phyloP scores from a whole-genome alignment of 148 eudicot species.

The Nepenthes gracilis region DNA sequence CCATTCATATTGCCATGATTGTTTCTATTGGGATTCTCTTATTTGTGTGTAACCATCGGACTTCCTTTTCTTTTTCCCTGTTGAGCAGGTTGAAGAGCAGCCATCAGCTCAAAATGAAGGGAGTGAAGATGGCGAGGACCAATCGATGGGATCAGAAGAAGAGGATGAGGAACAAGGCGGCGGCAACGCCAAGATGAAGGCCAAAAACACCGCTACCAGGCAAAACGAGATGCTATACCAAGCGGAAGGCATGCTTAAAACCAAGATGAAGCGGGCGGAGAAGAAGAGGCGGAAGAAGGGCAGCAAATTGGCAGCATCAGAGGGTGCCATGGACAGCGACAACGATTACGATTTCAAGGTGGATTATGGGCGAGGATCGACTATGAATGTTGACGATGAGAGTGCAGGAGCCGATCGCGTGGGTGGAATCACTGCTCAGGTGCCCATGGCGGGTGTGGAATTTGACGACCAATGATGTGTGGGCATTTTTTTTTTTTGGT shows the following conservation, averaged over 20 bases:
- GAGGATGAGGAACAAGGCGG: slow-evolving; percentile 37
- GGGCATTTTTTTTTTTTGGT: neutral
- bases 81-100: slow-evolving; percentile 33
- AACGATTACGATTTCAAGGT: slow-evolving; percentile 75
- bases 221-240: slow-evolving; percentile 71
- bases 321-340: slow-evolving; percentile 36
- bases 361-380: slow-evolving; percentile 48
- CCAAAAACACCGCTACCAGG: slow-evolving; percentile 30
- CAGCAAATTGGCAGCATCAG: slow-evolving; percentile 27
- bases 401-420: slow-evolving; percentile 11
- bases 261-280: slow-evolving; percentile 56
- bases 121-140: slow-evolving; percentile 26
- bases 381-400: slow-evolving; percentile 42
- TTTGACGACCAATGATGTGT: slow-evolving; percentile 24
- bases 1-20: neutral
- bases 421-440: slow-evolving; percentile 34
- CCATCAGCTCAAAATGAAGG: slow-evolving; percentile 9
- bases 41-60: neutral
- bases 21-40: neutral
- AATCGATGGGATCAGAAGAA: slow-evolving; percentile 49
- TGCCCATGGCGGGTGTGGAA: slow-evolving; percentile 36
- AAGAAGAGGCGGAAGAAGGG: slow-evolving; percentile 66
- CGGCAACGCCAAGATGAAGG: slow-evolving; percentile 13
- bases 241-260: slow-evolving; percentile 77
- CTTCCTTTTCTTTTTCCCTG: neutral